Percentiles rank a stretch among this genome's conserved stretches.
Conservation (phyloP, 257 asterid genomes). For the Forsythia suspensa region DNA sequence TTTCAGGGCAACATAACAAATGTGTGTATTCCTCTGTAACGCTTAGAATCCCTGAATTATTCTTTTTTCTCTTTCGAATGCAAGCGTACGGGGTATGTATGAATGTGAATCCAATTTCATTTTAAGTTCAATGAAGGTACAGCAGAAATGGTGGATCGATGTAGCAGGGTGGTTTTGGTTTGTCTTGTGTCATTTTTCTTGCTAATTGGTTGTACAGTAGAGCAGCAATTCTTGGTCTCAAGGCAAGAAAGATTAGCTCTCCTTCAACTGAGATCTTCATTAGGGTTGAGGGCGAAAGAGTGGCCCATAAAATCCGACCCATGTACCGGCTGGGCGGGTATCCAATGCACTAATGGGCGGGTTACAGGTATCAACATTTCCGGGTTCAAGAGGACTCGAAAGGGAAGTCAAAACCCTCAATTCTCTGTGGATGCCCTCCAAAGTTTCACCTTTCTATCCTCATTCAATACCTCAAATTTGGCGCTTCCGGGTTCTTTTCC, state of each 20-base stretch:
- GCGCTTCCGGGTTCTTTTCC: slow-evolving; percentile 73
- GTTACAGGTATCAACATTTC: slow-evolving; percentile 74
- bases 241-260: slow-evolving; percentile 61
- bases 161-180: slow-evolving; percentile 33
- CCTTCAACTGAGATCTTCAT: slow-evolving; percentile 87
- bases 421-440: slow-evolving; percentile 74
- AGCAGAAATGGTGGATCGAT: not conserved
- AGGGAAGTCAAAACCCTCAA: slow-evolving; percentile 70
- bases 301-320: slow-evolving; percentile 93
- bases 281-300: slow-evolving; percentile 82
- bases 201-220: slow-evolving; percentile 48
- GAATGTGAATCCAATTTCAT: not conserved
- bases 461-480: slow-evolving; percentile 80
- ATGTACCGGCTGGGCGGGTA: slow-evolving; percentile 68
- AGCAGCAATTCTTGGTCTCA: slow-evolving; percentile 53
- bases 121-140: not conserved
- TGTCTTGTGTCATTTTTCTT: slow-evolving; percentile 37
- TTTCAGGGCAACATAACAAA: not conserved
- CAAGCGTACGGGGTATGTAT: not conserved
- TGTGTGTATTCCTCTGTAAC: not conserved
- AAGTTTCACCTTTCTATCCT: slow-evolving; percentile 60
- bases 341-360: slow-evolving; percentile 65
- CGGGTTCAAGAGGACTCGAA: slow-evolving; percentile 77
- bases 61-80: not conserved
- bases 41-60: not conserved